Base-by-base conservation (phyloP, 2,329 filamentous ascomycete genomes). In the Dothideomycetes sp. region DNA sequence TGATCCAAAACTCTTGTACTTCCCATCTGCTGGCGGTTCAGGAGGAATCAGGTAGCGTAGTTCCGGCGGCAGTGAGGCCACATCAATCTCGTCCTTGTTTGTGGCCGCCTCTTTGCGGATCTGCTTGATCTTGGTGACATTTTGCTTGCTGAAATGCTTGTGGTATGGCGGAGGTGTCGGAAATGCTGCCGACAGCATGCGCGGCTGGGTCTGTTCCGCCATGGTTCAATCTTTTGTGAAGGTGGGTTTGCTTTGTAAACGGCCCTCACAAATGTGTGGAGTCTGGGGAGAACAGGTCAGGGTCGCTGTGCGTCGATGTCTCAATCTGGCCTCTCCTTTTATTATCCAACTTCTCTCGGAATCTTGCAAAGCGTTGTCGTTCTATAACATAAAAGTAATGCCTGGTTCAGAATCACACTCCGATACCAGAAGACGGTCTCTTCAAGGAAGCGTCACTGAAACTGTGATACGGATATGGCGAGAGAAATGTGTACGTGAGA, bases 111-210 rank as follows among this genome's bases (percentile, higher is more conserved):
- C 51, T 46, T 51, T 52, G 38, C 54, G 55, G 5, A 52, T 43
- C 13, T 53, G 50, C 20, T 47, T 48, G 17, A 83, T 63, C 33
- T 76, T 76, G 11, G 74, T 64, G 38, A 84, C 54, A 55, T 89
- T 93, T 19, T 82, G 76, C 3, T 77, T 61, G 0, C 85, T 94
- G 63, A 96, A 96, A 59, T 84, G 73, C 51, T 82, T 80, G 79
- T 84, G 96, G 65, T 95, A 94, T 1, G 82, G 80, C 18, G 91
- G 91, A 18, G 91, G 91, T 38, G 82, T 77, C 17, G 91, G 89
- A 58, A 87, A 94, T 28, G 80, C 77, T 17, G 82, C 77, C 18
- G 78, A 46, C 28, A 50, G 50, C 25, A 41, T 35, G 13, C 71
- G 52, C 40, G 63, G 50, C 52, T 68, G 64, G 40, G 65, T 64